A percentile compares a stretch with the other conserved stretches of the same genome.
phyloP scores from a whole-genome alignment of 768 basidiomycete species.

The Mrakia frigida region DNA sequence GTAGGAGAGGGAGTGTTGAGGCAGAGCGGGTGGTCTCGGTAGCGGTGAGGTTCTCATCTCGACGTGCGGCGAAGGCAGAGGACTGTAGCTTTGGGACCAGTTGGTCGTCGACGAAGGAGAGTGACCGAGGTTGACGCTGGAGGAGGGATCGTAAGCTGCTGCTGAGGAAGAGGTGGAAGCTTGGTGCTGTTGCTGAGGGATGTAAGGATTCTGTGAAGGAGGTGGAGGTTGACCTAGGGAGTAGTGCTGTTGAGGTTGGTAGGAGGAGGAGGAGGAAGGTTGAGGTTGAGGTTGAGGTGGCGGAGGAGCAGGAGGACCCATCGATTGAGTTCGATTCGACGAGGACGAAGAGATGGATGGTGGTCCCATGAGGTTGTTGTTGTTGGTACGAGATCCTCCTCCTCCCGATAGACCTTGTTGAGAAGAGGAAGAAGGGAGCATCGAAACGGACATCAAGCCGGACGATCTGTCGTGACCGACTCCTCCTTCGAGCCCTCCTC shows the following conservation, averaged over 20 bases:
- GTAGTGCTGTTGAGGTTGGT: conserved; percentile 23
- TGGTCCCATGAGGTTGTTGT: background rate
- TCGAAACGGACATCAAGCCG: conserved; percentile 3
- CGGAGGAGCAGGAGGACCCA: background rate
- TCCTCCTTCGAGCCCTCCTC: conserved; percentile 8
- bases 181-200: conserved; percentile 10
- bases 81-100: conserved; percentile 23
- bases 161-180: background rate
- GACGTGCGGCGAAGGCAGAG: conserved; percentile 22
- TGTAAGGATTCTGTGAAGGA: conserved; percentile 14
- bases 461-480: conserved; percentile 1
- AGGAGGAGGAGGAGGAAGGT: background rate
- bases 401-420: background rate
- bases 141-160: conserved; percentile 8
- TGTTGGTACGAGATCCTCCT: background rate
- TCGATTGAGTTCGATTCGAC: background rate
- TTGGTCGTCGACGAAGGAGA: background rate
- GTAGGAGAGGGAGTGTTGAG: conserved; percentile 1
- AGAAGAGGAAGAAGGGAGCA: background rate
- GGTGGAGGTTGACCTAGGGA: conserved; percentile 9
- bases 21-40: background rate
- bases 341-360: background rate
- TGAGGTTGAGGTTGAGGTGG: conserved; percentile 10
- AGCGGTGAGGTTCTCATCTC: conserved; percentile 21
- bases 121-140: background rate